Percentiles rank a stretch among this genome's conserved stretches.
These are phyloP conservation scores for Saccharomyces jurei DNA, from an alignment of 805 yeast genomes.

Conservation along the genomic window DNA sequence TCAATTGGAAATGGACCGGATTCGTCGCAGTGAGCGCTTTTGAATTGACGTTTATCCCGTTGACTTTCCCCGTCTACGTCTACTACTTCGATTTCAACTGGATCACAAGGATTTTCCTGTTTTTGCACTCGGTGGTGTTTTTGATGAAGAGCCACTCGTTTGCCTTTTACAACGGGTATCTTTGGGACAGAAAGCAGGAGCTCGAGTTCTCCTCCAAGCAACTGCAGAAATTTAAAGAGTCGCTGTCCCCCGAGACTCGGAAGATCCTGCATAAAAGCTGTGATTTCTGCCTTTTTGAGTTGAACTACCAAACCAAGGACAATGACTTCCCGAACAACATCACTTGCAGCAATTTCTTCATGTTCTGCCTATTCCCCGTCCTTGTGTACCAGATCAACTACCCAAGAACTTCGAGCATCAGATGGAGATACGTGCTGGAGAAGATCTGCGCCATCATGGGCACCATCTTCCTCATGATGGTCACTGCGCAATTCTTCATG, in stretches of 20 bases:
- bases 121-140: constrained; percentile 76
- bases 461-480: constrained; percentile 71
- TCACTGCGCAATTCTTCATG: constrained; percentile 64
- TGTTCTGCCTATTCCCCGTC: constrained; percentile 83
- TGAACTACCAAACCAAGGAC: constrained; percentile 45
- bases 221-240: constrained; percentile 34
- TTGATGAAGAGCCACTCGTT: constrained; percentile 95
- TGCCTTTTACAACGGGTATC: constrained; percentile 83
- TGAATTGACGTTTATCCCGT: constrained; percentile 44
- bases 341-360: constrained; percentile 55
- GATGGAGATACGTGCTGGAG: constrained; percentile 59
- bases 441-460: constrained; percentile 82
- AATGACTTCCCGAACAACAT: constrained; percentile 65
- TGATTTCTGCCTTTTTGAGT: constrained; percentile 65
- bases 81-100: constrained; percentile 61
- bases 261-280: constrained; percentile 41
- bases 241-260: constrained; percentile 20
- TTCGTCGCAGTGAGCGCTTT: constrained; percentile 48
- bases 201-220: constrained; percentile 41
- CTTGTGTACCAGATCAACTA: constrained; percentile 74
- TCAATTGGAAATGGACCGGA: constrained; percentile 60
- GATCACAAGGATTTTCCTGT: constrained; percentile 82
- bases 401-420: constrained; percentile 63
- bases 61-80: constrained; percentile 48
- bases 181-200: constrained; percentile 59